A percentile compares a stretch with the other conserved stretches of the same genome.
Evolutionary conservation across 176 grass and related monocot genomes (phyloP).

Genomic region (Carex kokanica): DNA sequence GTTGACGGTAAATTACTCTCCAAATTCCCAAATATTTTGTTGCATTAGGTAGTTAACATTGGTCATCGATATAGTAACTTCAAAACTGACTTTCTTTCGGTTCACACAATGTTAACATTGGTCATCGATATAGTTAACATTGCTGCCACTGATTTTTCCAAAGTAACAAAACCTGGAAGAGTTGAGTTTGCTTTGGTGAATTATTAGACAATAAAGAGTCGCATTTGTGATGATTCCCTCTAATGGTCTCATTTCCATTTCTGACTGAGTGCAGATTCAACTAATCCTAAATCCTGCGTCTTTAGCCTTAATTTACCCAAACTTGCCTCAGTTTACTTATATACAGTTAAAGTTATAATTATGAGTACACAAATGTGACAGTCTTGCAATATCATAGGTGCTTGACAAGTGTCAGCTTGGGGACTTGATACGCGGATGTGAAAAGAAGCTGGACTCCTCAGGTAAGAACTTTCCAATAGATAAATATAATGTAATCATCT

Average conservation of each 20-base stretch:
- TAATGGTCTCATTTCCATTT: not conserved
- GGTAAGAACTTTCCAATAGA: constrained; percentile 39
- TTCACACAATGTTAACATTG: no score
- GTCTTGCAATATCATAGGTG: constrained; percentile 42
- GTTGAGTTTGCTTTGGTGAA: not conserved
- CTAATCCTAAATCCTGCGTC: not conserved
- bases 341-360: constrained; percentile 8
- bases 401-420: constrained; percentile 89
- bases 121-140: no score
- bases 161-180: no score
- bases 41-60: no score
- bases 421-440: constrained; percentile 57
- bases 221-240: not conserved
- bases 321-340: not conserved
- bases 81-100: no score
- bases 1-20: no score
- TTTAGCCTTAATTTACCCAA: not conserved
- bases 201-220: not conserved
- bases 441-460: constrained; percentile 74
- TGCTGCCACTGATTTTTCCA: no score
- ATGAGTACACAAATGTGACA: constrained; percentile 6
- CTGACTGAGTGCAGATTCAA: not conserved
- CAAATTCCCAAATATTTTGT: no score
- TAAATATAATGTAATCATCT: not conserved
- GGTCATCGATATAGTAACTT: no score